These are phyloP conservation scores for Fusarium multiceps DNA, from an alignment of 2,329 filamentous ascomycete genomes.

Conservation along the genomic window DNA sequence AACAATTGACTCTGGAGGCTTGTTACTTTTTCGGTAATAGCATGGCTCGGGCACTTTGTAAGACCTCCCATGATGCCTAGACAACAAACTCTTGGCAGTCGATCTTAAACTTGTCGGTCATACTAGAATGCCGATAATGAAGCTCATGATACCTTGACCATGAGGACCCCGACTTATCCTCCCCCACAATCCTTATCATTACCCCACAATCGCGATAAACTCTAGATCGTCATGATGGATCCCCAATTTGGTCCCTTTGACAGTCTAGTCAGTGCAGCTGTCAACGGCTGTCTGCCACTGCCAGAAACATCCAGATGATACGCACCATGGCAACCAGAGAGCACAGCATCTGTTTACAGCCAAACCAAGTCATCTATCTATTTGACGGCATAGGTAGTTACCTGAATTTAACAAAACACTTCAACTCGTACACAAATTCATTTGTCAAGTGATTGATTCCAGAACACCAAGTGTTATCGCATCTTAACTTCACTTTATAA, in stretches of 20 bases:
- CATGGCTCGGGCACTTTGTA: not conserved
- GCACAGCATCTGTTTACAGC: not conserved
- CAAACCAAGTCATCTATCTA: not conserved
- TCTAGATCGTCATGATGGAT: constrained; percentile 28
- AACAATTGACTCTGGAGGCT: constrained; percentile 6
- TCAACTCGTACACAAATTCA: not conserved
- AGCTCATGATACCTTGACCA: constrained; percentile 2
- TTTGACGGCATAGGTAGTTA: not conserved
- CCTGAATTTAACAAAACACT: not conserved
- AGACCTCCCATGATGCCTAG: not conserved
- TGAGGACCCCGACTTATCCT: constrained; percentile 15
- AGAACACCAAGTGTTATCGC: not conserved
- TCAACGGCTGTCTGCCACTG: constrained; percentile 19
- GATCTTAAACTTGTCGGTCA: not conserved
- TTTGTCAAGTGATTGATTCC: not conserved
- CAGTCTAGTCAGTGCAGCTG: constrained; percentile 4
- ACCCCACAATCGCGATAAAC: constrained; percentile 40
- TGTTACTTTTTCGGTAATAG: not conserved
- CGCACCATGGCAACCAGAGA: constrained; percentile 10
- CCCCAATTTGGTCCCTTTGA: not conserved
- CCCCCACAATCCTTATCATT: constrained; percentile 40
- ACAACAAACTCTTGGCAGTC: not conserved
- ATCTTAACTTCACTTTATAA: not conserved
- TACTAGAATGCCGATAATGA: not conserved
- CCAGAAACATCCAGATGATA: not conserved